These are phyloP conservation scores for Arabidopsis lyrata DNA, from an alignment of 441 rosid species.

Conservation along the genomic window DNA sequence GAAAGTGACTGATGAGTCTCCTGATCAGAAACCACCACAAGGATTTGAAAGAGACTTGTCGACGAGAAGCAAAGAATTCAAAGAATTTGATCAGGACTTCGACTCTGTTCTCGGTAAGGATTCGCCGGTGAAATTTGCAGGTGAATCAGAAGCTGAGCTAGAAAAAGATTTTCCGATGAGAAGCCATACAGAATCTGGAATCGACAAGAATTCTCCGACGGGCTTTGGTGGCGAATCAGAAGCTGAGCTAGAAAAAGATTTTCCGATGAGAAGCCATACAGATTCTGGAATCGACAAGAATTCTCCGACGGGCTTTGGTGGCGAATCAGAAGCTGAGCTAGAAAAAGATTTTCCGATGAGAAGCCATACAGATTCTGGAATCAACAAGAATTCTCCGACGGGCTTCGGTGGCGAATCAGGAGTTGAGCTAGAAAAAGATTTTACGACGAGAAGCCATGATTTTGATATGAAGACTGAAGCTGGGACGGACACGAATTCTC, in stretches of 20 bases:
- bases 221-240: not conserved
- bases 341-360: not conserved
- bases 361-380: not conserved
- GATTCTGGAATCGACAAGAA: not conserved
- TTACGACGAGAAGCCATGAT: not conserved
- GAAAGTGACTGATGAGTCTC: constrained; percentile 46
- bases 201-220: not conserved
- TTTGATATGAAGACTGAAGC: constrained; percentile 7
- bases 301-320: not conserved
- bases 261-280: not conserved
- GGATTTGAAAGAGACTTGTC: constrained; percentile 20
- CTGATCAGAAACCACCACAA: constrained; percentile 1
- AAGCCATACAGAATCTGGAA: not conserved
- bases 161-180: not conserved
- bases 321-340: not conserved
- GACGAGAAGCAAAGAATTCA: constrained; percentile 26
- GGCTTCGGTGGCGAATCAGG: not conserved
- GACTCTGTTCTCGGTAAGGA: constrained; percentile 5
- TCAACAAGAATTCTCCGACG: not conserved
- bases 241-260: not conserved
- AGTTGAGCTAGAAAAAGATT: not conserved
- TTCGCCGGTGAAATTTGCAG: not conserved
- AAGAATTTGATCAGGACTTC: not conserved
- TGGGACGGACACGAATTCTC: not conserved
- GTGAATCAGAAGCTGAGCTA: constrained; percentile 3